Percentiles rank a stretch among this genome's conserved stretches.
phyloP scores from a whole-genome alignment of 2,329 filamentous ascomycete genomes.

The Diaporthe amygdali region DNA sequence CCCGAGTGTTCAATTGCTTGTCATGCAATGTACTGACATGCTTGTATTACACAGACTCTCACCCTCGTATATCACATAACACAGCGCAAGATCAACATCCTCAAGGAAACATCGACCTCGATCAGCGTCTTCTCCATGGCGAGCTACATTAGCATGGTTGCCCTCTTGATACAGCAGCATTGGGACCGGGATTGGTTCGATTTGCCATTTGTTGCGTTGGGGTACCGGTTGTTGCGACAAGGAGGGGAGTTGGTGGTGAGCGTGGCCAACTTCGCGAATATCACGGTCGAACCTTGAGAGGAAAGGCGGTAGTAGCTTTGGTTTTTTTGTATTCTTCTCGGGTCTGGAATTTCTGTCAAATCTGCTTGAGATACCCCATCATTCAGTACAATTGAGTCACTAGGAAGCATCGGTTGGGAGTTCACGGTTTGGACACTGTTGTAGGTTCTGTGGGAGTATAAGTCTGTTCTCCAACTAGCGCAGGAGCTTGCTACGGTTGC shows the following conservation, averaged over 20 bases:
- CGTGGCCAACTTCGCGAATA: constrained; percentile 36
- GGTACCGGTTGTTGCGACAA: constrained; percentile 44
- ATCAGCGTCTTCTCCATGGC: constrained; percentile 78
- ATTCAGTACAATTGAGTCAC: background rate
- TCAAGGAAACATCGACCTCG: constrained; percentile 79
- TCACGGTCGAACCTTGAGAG: constrained; percentile 31
- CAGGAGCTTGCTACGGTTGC: background rate
- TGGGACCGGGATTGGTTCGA: constrained; percentile 65
- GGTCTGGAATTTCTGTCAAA: background rate
- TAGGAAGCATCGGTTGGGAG: constrained; percentile 10
- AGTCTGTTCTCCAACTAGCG: background rate
- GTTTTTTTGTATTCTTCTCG: background rate
- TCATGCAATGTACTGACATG: background rate
- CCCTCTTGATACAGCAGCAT: constrained; percentile 71
- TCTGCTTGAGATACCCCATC: constrained; percentile 17
- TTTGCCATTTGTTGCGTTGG: constrained; percentile 60
- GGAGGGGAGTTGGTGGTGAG: constrained; percentile 31
- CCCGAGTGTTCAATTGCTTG: background rate
- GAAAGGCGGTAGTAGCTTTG: background rate
- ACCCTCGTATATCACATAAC: constrained; percentile 79
- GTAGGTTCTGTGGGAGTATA: background rate
- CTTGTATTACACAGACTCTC: constrained; percentile 58
- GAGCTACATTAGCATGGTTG: constrained; percentile 77
- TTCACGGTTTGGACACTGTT: background rate
- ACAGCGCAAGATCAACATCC: constrained; percentile 79